These are phyloP conservation scores for Tylopilus balloui DNA, from an alignment of 768 basidiomycete genomes.

Conservation along the genomic window DNA sequence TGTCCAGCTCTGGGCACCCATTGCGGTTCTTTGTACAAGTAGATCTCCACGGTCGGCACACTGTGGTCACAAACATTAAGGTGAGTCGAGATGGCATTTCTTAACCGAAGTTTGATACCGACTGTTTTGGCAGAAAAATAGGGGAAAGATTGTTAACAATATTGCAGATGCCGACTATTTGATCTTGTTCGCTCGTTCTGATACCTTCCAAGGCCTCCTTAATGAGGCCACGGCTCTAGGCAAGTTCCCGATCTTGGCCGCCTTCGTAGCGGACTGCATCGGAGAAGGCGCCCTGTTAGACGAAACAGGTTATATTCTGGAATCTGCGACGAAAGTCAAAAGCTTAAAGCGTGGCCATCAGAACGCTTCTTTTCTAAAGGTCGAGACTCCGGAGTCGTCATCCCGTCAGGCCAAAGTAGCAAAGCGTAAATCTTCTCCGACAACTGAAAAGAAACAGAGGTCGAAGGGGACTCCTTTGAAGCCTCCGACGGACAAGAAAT, in stretches of 20 bases:
- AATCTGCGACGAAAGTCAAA: slow-evolving; percentile 23
- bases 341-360: slow-evolving; percentile 25
- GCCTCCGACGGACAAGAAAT: slow-evolving; percentile 1
- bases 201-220: slow-evolving; percentile 47
- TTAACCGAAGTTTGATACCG: background rate
- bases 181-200: slow-evolving; percentile 50
- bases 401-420: background rate
- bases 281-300: slow-evolving; percentile 42
- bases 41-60: slow-evolving; percentile 52
- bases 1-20: slow-evolving; percentile 37
- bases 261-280: slow-evolving; percentile 53
- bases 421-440: slow-evolving; percentile 7
- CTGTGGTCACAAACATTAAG: slow-evolving; percentile 55
- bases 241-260: slow-evolving; percentile 46
- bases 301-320: slow-evolving; percentile 42
- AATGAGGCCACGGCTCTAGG: slow-evolving; percentile 31
- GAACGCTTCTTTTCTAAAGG: slow-evolving; percentile 10
- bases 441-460: slow-evolving; percentile 1
- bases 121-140: slow-evolving; percentile 49
- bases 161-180: slow-evolving; percentile 57
- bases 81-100: slow-evolving; percentile 32
- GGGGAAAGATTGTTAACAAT: slow-evolving; percentile 53
- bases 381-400: slow-evolving; percentile 8
- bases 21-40: slow-evolving; percentile 64
- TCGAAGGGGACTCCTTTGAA: slow-evolving; percentile 8